Evolutionary conservation across 352 stramenopile genomes (phyloP).

Genomic region (Phytophthora pinifolia): DNA sequence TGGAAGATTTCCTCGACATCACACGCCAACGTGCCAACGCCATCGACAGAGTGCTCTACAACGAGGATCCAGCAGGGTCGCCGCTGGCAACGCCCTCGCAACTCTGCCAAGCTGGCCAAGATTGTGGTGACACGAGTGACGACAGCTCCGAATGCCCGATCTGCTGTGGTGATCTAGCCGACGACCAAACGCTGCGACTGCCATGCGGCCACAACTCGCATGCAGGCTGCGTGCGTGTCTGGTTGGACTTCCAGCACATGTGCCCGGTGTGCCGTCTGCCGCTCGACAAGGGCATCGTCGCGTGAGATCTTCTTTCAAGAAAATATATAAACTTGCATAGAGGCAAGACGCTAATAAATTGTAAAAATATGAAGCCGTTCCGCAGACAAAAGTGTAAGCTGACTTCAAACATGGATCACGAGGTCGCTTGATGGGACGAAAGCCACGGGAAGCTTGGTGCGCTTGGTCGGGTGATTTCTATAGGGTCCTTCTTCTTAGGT

Average conservation of each 20-base stretch:
- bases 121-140: slow-evolving; percentile 24
- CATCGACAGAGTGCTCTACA: slow-evolving; percentile 27
- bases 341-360: too few species aligned
- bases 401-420: neutral
- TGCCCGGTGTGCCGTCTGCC: slow-evolving; percentile 67
- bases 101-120: slow-evolving; percentile 6
- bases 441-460: slow-evolving; percentile 7
- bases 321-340: too few species aligned
- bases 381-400: too few species aligned
- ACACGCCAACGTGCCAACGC: slow-evolving; percentile 27
- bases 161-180: slow-evolving; percentile 50
- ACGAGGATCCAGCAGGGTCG: slow-evolving; percentile 17
- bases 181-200: slow-evolving; percentile 49
- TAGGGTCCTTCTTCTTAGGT: slow-evolving; percentile 39
- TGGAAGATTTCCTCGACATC: slow-evolving; percentile 65
- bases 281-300: slow-evolving; percentile 13
- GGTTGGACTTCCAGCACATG: slow-evolving; percentile 66
- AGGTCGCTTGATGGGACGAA: slow-evolving; percentile 1
- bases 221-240: slow-evolving; percentile 61
- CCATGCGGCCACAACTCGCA: slow-evolving; percentile 72
- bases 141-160: slow-evolving; percentile 66
- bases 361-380: too few species aligned
- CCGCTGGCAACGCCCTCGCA: slow-evolving; percentile 13
- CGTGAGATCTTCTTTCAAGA: too few species aligned
- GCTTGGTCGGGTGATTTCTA: slow-evolving; percentile 30